Base-by-base conservation (phyloP, 352 stramenopile genomes). In the Pythium insidiosum region DNA sequence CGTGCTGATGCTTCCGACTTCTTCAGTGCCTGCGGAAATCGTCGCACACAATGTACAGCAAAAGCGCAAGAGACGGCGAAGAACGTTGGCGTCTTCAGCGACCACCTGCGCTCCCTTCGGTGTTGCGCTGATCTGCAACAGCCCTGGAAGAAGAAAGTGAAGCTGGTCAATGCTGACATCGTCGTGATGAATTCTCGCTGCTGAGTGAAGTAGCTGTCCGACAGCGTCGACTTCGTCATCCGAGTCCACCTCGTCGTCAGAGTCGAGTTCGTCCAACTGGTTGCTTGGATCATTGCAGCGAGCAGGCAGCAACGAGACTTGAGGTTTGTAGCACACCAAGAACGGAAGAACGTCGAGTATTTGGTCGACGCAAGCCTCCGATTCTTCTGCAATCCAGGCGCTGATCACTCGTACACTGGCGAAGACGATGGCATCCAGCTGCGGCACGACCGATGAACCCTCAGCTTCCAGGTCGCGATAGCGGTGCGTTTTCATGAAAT, bases 331-430 rank as follows among this genome's bases (percentile, higher is more conserved):
- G 49, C 71, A 83, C 12, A 94, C 68, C 41, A 94, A 72, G 41
- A 91, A 94, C 11, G 81, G 78, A 18, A 90, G 40, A 23, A 91
- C 34, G 16, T 84, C 64, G 38, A 91, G 66, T 19, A 85, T 60
- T 29, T 88, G 52, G 31, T 82, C 63, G 18, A 76, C 65, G 43
- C 66, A 74, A 10, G 76, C 73, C 49, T 94, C 81, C 7, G 77
- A 82, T 42, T 91, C 77, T 58, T 94, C 78, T 12, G 81, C 81
- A 13, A 94, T 75, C 78, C 81, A 94, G 2, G 81, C 73, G 23
- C 76, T 74, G 22, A 85, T 63, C 25, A 94, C 53, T 13, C 81
- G 81, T 7, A 91, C 55, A 50, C 75, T 91, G 5, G 76, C 78
- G 34, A 77, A 86, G 28, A 88, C 76, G 19, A 94, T 56, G 21